A percentile compares a stretch with the other conserved stretches of the same genome.
Evolutionary conservation across 257 asterid species (phyloP).

Genomic region (Capsicum rhomboideum): DNA sequence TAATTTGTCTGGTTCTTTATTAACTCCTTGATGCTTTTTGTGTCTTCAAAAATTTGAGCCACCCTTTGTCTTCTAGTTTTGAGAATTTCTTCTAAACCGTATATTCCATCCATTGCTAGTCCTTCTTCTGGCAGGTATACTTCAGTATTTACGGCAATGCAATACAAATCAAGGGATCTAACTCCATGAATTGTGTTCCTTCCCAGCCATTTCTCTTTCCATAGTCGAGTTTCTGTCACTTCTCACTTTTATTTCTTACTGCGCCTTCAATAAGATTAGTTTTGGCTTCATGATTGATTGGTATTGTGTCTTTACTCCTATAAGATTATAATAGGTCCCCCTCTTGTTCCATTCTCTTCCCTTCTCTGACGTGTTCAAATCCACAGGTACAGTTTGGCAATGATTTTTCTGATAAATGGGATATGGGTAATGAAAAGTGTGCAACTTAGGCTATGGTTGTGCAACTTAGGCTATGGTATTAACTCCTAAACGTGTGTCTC

Average conservation of each 20-base stretch:
- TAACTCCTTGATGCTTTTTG: neutral
- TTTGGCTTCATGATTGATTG: neutral
- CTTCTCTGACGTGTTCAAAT: neutral
- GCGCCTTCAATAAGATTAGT: neutral
- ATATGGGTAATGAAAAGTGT: neutral
- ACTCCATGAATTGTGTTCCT: neutral
- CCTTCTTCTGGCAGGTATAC: neutral
- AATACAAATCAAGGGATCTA: neutral
- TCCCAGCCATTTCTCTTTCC: neutral
- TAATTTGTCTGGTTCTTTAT: neutral
- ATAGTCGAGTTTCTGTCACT: neutral
- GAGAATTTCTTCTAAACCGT: neutral
- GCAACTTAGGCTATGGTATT: neutral
- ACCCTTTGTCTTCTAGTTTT: neutral
- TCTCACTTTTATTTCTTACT: neutral
- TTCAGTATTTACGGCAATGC: neutral
- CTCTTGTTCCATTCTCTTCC: neutral
- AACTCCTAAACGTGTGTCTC: neutral
- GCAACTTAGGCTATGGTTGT: neutral
- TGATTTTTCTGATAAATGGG: neutral
- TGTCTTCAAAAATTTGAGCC: neutral
- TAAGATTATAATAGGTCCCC: neutral
- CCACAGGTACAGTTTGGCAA: neutral
- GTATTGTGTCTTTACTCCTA: neutral
- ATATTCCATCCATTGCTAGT: neutral